Percentiles rank a stretch among this genome's conserved stretches.
These are phyloP conservation scores for Triglochin maritima DNA, from an alignment of 106 monocot genomes.

Conservation along the genomic window DNA sequence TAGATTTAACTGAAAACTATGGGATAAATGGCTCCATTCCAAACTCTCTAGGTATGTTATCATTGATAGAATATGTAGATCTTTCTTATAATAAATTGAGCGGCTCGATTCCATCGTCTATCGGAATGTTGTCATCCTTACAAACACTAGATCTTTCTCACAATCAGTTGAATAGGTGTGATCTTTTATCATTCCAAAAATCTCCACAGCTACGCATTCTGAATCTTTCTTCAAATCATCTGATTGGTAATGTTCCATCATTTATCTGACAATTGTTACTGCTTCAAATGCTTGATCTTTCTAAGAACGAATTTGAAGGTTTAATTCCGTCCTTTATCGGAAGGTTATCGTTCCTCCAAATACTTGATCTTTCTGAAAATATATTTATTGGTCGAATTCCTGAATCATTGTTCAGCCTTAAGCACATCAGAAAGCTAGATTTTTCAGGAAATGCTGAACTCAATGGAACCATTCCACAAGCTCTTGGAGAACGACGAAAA, in stretches of 20 bases:
- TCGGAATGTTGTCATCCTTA: constrained; percentile 6
- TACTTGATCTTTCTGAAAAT: constrained; percentile 16
- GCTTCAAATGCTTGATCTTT: too few relatives aligned
- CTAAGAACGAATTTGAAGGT: too few relatives aligned
- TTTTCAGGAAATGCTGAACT: too few relatives aligned
- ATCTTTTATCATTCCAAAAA: too few relatives aligned
- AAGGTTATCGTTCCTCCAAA: constrained; percentile 7
- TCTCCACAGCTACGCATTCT: too few relatives aligned
- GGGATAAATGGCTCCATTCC: constrained; percentile 4
- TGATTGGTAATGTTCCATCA: too few relatives aligned
- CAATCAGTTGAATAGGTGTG: constrained; percentile 16
- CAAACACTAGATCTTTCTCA: background rate
- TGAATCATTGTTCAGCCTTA: constrained; percentile 11
- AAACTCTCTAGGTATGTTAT: constrained; percentile 19
- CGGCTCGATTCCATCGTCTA: constrained; percentile 11
- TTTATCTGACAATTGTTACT: too few relatives aligned
- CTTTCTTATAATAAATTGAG: constrained; percentile 6
- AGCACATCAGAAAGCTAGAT: too few relatives aligned
- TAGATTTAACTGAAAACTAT: too few relatives aligned
- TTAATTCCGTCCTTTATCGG: constrained; percentile 11
- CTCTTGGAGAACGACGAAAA: too few relatives aligned
- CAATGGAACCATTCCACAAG: too few relatives aligned
- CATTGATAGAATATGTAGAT: constrained; percentile 7
- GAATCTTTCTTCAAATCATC: too few relatives aligned
- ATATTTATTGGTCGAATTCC: constrained; percentile 7